Conservation (phyloP, 169 alveolate species). For the Cyclospora cayetanensis region DNA sequence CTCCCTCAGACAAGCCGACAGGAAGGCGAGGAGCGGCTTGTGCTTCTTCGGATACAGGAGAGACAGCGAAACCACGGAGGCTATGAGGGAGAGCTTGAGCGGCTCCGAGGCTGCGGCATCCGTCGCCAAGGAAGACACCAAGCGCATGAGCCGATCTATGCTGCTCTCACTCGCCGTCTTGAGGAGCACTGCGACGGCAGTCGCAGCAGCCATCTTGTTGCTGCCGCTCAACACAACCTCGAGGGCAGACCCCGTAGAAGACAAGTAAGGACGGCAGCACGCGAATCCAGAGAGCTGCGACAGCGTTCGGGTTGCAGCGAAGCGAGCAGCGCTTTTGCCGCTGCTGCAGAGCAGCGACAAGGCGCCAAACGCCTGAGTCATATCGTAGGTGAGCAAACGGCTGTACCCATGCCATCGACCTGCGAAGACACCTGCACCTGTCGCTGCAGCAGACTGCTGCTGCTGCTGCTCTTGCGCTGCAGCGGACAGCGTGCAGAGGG, state of each 20-base stretch:
- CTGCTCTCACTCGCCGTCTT: slow-evolving; percentile 95
- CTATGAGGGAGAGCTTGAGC: slow-evolving; percentile 91
- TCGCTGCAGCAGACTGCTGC: slow-evolving; percentile 26
- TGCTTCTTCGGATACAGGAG: slow-evolving; percentile 93
- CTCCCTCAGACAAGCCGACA: slow-evolving; percentile 92
- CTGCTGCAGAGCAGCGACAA: slow-evolving; percentile 6
- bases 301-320: neutral
- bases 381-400: neutral
- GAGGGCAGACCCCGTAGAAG: neutral
- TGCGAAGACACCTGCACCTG: neutral
- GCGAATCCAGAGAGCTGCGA: neutral
- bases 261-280: neutral
- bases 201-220: slow-evolving; percentile 88
- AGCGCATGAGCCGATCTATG: slow-evolving; percentile 93
- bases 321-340: neutral
- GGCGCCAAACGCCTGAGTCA: slow-evolving; percentile 32
- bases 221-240: neutral
- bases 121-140: slow-evolving; percentile 86
- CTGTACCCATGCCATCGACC: neutral
- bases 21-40: slow-evolving; percentile 88
- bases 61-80: slow-evolving; percentile 93
- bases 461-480: slow-evolving; percentile 64
- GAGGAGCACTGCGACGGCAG: slow-evolving; percentile 95
- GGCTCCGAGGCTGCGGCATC: slow-evolving; percentile 84
- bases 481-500: slow-evolving; percentile 76